Evolutionary conservation across 148 eudicot species (phyloP).

Genomic region (Persicaria tinctoria): DNA sequence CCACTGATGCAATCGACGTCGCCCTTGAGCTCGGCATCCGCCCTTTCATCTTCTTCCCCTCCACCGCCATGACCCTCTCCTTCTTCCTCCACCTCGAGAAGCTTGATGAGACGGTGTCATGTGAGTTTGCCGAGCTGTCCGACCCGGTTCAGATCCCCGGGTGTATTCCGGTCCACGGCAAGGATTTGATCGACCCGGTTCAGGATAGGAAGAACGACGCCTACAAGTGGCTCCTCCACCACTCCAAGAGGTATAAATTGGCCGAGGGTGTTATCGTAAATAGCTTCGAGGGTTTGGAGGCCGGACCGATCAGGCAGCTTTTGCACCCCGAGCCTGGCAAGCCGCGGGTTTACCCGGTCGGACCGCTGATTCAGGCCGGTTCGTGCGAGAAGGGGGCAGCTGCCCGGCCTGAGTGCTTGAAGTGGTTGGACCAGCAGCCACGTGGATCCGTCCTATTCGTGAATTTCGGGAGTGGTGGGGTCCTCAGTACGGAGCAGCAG

Average conservation of each 20-base stretch:
- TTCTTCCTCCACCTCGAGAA: slow-evolving; percentile 22
- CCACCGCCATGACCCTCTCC: slow-evolving; percentile 35
- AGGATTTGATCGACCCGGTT: slow-evolving; percentile 35
- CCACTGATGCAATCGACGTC: slow-evolving; percentile 36
- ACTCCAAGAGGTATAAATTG: slow-evolving; percentile 26
- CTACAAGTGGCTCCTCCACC: slow-evolving; percentile 41
- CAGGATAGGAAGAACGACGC: slow-evolving; percentile 39
- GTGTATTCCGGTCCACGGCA: slow-evolving; percentile 34
- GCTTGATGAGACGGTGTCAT: slow-evolving; percentile 28
- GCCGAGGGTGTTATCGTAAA: slow-evolving; percentile 52
- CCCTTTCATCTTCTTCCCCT: slow-evolving; percentile 30
- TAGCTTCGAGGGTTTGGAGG: slow-evolving; percentile 30
- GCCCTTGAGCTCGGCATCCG: slow-evolving; percentile 26
- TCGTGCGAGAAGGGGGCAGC: slow-evolving; percentile 5
- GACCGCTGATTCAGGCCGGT: slow-evolving; percentile 36
- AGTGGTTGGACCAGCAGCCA: slow-evolving; percentile 52
- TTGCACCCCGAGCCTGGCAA: slow-evolving; percentile 17
- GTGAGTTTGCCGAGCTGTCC: slow-evolving; percentile 30
- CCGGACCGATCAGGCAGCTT: slow-evolving; percentile 22
- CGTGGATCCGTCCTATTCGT: slow-evolving; percentile 45
- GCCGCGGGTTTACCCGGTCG: slow-evolving; percentile 46
- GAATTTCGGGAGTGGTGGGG: slow-evolving; percentile 65
- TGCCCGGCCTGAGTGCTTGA: slow-evolving; percentile 14
- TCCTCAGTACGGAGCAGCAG: slow-evolving; percentile 38
- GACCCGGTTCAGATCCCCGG: slow-evolving; percentile 39